phyloP scores from a whole-genome alignment of 2,329 filamentous ascomycete genomes.

The Monilinia polystroma region DNA sequence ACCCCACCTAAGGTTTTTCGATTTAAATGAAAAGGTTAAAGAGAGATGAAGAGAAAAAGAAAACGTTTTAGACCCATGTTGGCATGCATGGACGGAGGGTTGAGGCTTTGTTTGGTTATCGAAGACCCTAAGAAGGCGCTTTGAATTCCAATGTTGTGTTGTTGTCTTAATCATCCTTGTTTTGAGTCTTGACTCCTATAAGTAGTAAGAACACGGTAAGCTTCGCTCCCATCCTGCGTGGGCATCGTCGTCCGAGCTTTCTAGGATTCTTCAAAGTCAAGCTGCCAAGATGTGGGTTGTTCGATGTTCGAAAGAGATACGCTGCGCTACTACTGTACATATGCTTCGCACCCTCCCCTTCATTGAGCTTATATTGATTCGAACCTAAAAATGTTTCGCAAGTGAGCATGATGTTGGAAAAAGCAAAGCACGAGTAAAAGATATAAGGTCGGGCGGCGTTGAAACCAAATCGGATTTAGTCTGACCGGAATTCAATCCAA shows the following conservation, averaged over 20 bases:
- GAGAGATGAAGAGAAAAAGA: conserved; percentile 8
- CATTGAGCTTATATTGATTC: conserved; percentile 9
- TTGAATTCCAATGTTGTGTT: conserved; percentile 21
- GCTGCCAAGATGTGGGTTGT: background rate
- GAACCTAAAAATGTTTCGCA: conserved; percentile 11
- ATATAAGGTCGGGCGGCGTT: background rate
- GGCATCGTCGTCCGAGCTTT: conserved; percentile 13
- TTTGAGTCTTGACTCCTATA: background rate
- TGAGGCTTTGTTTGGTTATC: conserved; percentile 15
- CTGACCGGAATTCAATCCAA: background rate
- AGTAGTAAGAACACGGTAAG: background rate
- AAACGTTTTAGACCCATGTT: conserved; percentile 36
- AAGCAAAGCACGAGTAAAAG: conserved; percentile 6
- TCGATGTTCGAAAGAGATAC: background rate
- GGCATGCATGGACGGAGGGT: conserved; percentile 15
- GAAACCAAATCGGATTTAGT: conserved; percentile 6
- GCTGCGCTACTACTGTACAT: too few relatives aligned
- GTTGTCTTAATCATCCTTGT: conserved; percentile 3
- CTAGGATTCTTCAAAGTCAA: conserved; percentile 11
- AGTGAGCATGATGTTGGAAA: conserved; percentile 12
- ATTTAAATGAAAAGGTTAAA: background rate
- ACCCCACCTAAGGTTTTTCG: background rate
- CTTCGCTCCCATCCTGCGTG: background rate
- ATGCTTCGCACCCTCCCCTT: too few relatives aligned
- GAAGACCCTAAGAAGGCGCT: conserved; percentile 22